Percentiles rank a stretch among this genome's conserved stretches.
Evolutionary conservation across 2,329 filamentous ascomycete genomes (phyloP).

Genomic region (Tolypocladium pustulatum): DNA sequence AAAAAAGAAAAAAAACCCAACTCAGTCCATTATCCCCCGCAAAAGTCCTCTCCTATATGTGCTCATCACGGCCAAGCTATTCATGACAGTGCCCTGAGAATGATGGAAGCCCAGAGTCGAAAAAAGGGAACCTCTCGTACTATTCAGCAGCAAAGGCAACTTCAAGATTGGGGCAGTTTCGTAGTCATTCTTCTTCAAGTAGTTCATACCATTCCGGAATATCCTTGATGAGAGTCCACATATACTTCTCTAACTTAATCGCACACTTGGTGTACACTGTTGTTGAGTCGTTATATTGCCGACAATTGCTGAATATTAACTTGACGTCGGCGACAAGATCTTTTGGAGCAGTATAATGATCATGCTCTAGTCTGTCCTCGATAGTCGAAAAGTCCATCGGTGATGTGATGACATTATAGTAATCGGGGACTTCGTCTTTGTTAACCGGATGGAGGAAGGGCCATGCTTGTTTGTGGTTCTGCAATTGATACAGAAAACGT

Average conservation of each 20-base stretch:
- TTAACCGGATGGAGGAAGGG: conserved; percentile 92
- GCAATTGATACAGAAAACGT: conserved; percentile 85
- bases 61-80: no score
- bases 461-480: conserved; percentile 89
- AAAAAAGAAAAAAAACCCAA: no score
- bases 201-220: conserved; percentile 75
- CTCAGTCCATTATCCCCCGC: no score
- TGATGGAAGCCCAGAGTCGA: no score
- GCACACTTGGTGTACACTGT: conserved; percentile 93
- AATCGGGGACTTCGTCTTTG: conserved; percentile 93
- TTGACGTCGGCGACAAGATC: conserved; percentile 85
- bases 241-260: conserved; percentile 84
- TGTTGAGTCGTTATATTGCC: conserved; percentile 90
- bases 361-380: conserved; percentile 89
- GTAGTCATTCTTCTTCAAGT: neutral
- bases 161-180: neutral
- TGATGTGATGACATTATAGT: conserved; percentile 96
- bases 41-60: no score
- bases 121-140: no score
- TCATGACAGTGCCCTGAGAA: no score
- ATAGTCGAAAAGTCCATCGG: conserved; percentile 96
- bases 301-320: conserved; percentile 89
- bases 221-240: conserved; percentile 87
- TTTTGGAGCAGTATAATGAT: conserved; percentile 81
- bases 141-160: neutral